Conservation (phyloP, 371 early-diverging fungal genomes). For the Parasitella parasitica region DNA sequence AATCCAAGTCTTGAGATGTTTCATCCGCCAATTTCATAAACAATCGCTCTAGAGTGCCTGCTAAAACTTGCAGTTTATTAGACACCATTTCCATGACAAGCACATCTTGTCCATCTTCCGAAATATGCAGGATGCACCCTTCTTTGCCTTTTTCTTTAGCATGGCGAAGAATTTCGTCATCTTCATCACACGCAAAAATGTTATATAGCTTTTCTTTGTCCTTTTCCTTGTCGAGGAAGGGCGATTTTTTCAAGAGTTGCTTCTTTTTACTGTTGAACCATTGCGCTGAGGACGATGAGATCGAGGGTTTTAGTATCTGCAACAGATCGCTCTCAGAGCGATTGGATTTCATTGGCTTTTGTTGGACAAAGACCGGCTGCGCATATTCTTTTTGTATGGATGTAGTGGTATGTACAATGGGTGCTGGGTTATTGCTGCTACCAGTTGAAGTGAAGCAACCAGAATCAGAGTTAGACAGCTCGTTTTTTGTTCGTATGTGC, state of each 20-base stretch:
- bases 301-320: conserved; percentile 17
- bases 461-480: conserved; percentile 4
- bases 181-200: neutral
- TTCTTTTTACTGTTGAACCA: neutral
- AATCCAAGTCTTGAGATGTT: conserved; percentile 62
- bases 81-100: conserved; percentile 52
- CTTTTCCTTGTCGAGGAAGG: neutral
- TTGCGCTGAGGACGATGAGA: neutral
- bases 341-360: conserved; percentile 23
- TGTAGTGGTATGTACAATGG: conserved; percentile 4
- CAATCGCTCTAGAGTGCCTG: conserved; percentile 62
- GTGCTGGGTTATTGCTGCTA: neutral
- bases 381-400: conserved; percentile 37
- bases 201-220: neutral
- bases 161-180: conserved; percentile 5
- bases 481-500: conserved; percentile 7
- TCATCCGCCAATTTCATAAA: conserved; percentile 68
- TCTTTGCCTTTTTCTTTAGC: conserved; percentile 18
- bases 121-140: conserved; percentile 38
- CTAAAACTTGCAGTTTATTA: conserved; percentile 57
- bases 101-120: conserved; percentile 56
- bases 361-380: conserved; percentile 33
- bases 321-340: conserved; percentile 42
- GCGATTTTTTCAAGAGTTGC: neutral
- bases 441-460: conserved; percentile 9